Conservation (phyloP, 208 protist genomes). For the Novymonas esmeraldas region DNA sequence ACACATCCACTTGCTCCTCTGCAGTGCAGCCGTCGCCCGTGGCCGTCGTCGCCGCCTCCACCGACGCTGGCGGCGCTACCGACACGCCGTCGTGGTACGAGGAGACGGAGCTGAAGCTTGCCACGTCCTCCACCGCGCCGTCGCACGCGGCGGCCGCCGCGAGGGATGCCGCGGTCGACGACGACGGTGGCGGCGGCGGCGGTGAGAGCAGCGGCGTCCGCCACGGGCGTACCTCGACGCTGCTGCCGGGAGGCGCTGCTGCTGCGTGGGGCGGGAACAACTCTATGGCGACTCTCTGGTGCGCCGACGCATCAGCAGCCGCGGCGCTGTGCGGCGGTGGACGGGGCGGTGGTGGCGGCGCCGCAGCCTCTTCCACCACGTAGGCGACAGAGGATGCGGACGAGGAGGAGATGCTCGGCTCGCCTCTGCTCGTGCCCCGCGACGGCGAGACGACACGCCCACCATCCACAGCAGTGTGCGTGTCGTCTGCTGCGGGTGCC, state of each 20-base stretch:
- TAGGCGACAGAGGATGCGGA: not conserved
- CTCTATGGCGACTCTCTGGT: not conserved
- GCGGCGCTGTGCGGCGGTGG: no score
- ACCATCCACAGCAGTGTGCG: no score
- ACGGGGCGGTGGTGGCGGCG: not conserved
- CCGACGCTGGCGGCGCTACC: not conserved
- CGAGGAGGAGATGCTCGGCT: no score
- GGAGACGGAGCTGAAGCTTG: slow-evolving; percentile 25
- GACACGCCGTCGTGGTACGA: slow-evolving; percentile 6
- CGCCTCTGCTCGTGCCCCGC: no score
- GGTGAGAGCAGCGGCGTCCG: not conserved
- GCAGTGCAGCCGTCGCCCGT: not conserved
- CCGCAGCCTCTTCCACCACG: not conserved
- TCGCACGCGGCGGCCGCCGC: not conserved
- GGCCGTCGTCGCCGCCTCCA: not conserved
- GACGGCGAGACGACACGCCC: no score
- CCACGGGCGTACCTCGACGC: not conserved
- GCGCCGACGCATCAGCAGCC: not conserved
- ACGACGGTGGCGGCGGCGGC: not conserved
- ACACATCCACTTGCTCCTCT: not conserved
- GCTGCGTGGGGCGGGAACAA: not conserved
- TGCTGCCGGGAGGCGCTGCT: not conserved
- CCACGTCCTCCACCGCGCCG: not conserved
- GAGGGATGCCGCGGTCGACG: no score
- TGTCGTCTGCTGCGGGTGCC: not conserved